Percentiles rank a stretch among this genome's conserved stretches.
Evolutionary conservation across 192 early-diverging fungal genomes (phyloP).

Genomic region (Mortierella antarctica): DNA sequence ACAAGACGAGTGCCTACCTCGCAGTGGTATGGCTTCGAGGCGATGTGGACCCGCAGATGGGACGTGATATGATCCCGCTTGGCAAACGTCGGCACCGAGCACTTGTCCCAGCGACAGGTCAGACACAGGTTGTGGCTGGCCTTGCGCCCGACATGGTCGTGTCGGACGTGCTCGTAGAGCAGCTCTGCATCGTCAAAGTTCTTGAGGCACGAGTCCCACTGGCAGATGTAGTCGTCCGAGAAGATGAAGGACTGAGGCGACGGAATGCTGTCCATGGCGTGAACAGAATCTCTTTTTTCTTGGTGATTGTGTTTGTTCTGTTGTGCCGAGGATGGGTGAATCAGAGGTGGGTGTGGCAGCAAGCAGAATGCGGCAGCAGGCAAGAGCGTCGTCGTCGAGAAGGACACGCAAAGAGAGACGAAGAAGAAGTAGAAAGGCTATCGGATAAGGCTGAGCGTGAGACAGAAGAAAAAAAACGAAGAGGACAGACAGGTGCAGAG

Average conservation of each 20-base stretch:
- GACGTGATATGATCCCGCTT: constrained; percentile 98
- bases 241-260: constrained; percentile 54
- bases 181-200: constrained; percentile 82
- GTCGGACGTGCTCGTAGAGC: constrained; percentile 88
- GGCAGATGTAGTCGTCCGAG: constrained; percentile 59
- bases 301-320: background rate
- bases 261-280: constrained; percentile 39
- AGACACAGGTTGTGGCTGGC: constrained; percentile 89
- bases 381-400: background rate
- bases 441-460: background rate
- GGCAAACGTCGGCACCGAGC: constrained; percentile 71
- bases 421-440: background rate
- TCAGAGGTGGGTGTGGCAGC: background rate
- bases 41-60: constrained; percentile 93
- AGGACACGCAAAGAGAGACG: background rate
- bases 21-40: constrained; percentile 92
- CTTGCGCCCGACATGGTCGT: constrained; percentile 94
- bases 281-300: background rate
- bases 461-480: background rate
- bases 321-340: background rate
- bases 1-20: constrained; percentile 53
- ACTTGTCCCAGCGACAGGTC: constrained; percentile 89
- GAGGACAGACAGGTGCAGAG: background rate
- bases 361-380: background rate
- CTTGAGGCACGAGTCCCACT: constrained; percentile 61